Percentiles rank a stretch among this genome's conserved stretches.
phyloP scores from a whole-genome alignment of 257 asterid genomes.

The Avicennia marina region DNA sequence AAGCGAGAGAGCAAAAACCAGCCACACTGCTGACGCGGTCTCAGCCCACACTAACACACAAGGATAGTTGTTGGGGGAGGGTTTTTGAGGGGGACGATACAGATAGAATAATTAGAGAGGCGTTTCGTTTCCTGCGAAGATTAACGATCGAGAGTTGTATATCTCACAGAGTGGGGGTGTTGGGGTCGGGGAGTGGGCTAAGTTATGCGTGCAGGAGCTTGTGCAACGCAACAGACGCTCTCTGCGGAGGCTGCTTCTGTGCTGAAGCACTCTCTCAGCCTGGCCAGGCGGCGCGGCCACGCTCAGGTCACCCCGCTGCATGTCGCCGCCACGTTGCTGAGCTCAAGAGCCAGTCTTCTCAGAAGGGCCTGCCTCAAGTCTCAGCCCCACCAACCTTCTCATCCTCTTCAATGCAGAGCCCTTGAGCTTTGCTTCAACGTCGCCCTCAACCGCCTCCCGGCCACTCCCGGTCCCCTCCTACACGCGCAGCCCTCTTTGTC shows the following conservation, averaged over 20 bases:
- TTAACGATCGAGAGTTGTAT: too few species aligned
- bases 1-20: too few species aligned
- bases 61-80: too few species aligned
- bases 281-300: constrained; percentile 65
- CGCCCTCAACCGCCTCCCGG: constrained; percentile 55
- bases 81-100: too few species aligned
- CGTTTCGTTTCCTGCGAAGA: not conserved
- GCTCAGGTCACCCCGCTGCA: constrained; percentile 73
- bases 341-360: constrained; percentile 41
- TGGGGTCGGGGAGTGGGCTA: constrained; percentile 37
- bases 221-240: constrained; percentile 62
- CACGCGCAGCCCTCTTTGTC: constrained; percentile 67
- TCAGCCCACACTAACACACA: too few species aligned
- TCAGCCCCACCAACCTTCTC: constrained; percentile 34
- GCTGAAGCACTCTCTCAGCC: constrained; percentile 59
- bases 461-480: constrained; percentile 40
- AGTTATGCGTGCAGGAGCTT: constrained; percentile 66
- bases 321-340: constrained; percentile 53
- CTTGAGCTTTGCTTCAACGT: constrained; percentile 65
- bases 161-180: constrained; percentile 20
- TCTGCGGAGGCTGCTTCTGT: constrained; percentile 75
- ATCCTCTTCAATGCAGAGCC: constrained; percentile 53
- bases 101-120: not conserved
- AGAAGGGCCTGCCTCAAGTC: constrained; percentile 56
- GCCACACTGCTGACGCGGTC: too few species aligned